phyloP scores from a whole-genome alignment of 805 yeast genomes.

The Ogataea methylovora region DNA sequence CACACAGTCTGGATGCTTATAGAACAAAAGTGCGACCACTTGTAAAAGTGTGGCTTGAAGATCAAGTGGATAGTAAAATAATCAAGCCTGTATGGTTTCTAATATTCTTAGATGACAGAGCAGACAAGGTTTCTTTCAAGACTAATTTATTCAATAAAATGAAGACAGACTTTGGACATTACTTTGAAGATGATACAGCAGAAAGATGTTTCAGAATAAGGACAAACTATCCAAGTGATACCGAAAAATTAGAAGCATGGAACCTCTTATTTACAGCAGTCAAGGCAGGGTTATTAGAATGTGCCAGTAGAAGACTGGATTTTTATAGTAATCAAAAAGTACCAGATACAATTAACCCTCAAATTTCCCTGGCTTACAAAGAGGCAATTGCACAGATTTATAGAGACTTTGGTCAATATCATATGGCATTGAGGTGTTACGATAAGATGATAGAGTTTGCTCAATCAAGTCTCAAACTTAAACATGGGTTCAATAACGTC shows the following conservation, averaged over 20 bases:
- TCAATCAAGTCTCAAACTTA: conserved; percentile 9
- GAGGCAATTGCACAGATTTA: conserved; percentile 22
- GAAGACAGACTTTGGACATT: conserved; percentile 19
- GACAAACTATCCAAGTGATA: conserved; percentile 24
- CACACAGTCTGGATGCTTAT: conserved; percentile 66
- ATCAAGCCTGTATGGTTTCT: conserved; percentile 57
- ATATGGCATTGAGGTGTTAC: conserved; percentile 52
- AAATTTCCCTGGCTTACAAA: conserved; percentile 5
- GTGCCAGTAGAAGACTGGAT: conserved; percentile 43
- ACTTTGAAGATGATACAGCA: conserved; percentile 10
- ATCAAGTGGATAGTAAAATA: conserved; percentile 27
- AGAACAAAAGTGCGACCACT: conserved; percentile 75
- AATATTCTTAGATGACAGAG: conserved; percentile 35
- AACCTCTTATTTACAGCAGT: conserved; percentile 33
- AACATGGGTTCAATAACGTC: conserved; percentile 11
- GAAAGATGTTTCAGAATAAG: conserved; percentile 35
- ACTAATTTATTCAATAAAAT: conserved; percentile 24
- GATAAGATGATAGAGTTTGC: conserved; percentile 31
- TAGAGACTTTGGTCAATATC: conserved; percentile 43
- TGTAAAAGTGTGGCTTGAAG: conserved; percentile 70
- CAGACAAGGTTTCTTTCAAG: conserved; percentile 17
- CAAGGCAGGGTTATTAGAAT: conserved; percentile 41
- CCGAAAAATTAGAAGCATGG: conserved; percentile 46
- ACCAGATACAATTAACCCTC: conserved; percentile 5
- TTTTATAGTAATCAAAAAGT: conserved; percentile 24